These are phyloP conservation scores for Paspalum notatum DNA, from an alignment of 176 grass and related monocot species.

Conservation along the genomic window DNA sequence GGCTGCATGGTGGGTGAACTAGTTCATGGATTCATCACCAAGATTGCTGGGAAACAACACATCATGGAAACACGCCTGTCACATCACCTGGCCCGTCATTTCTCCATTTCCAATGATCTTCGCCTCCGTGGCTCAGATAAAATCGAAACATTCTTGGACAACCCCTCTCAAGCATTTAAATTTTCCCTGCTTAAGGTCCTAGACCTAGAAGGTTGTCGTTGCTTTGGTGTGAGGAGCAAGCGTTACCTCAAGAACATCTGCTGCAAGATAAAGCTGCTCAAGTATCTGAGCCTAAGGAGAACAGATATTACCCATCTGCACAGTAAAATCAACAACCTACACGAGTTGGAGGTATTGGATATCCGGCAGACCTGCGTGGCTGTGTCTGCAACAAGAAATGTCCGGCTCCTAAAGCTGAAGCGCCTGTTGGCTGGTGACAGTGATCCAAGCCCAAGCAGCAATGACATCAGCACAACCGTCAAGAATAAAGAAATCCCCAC, in stretches of 20 bases:
- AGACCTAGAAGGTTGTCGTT: slow-evolving; percentile 24
- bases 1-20: background rate
- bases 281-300: slow-evolving; percentile 29
- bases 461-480: background rate
- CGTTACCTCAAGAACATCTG: slow-evolving; percentile 22
- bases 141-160: background rate
- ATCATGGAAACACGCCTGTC: slow-evolving; percentile 24
- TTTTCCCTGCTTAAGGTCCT: slow-evolving; percentile 35
- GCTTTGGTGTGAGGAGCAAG: background rate
- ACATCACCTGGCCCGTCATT: slow-evolving; percentile 16
- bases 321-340: slow-evolving; percentile 36
- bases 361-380: slow-evolving; percentile 18
- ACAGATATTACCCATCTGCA: slow-evolving; percentile 8
- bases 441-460: background rate
- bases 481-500: no score
- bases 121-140: background rate
- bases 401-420: slow-evolving; percentile 29
- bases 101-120: slow-evolving; percentile 35
- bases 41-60: background rate
- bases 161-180: background rate
- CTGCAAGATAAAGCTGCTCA: slow-evolving; percentile 12
- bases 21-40: slow-evolving; percentile 35
- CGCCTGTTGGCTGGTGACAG: slow-evolving; percentile 14
- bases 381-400: background rate
- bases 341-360: slow-evolving; percentile 37